Base-by-base conservation (phyloP, 202 grass and related monocot species). In the Panicum hallii region DNA sequence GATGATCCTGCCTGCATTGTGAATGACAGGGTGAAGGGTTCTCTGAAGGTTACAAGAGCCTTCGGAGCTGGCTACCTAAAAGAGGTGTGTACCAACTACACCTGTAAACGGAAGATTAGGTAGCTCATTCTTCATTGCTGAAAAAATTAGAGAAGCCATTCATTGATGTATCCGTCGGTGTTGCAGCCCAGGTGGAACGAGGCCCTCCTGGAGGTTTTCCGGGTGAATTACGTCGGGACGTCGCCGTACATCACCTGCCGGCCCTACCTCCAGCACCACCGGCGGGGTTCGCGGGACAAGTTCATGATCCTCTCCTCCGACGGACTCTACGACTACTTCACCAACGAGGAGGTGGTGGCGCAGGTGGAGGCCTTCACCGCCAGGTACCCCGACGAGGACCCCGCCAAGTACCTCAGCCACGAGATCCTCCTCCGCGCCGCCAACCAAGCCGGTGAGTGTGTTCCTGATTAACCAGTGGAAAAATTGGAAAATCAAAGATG, bases 61-160 rank as follows among this genome's bases (percentile, higher is more conserved):
- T 95, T 98, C 32, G 95, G 95, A 15, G 95, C 91, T 20, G 95
- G 93, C 11, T 98, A 90, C 77, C 85, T 98, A 1, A 95, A 98
- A 26, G 87, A 95, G 88, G 93, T 95, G 70, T 68, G 57, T 28
- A 6, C 40, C 19, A 5, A 10, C 26, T 28, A 5, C 1, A 54
- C 6, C 4, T 6, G 36, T 38, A 38, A 4, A 38, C 36, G 3
- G 36, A 38, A 38, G 36, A 38, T 38, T 4, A 38, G 36, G 36
- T 4, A 38, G 36, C 36, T 38, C 36, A 38, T 4, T 34, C 34
- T 34, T 4, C 36, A 4, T 14, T 6, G 53, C 17, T 53, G 13
- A 53, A 53, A 53, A 53, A 15, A 5, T 2, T n/a, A 9, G 19
- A 57, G 54, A 23, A 17, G 32, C 63, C 69, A 46, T 14, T 72